These are phyloP conservation scores for Hypoxylon sp. DNA, from an alignment of 2,329 filamentous ascomycete species.

Conservation along the genomic window DNA sequence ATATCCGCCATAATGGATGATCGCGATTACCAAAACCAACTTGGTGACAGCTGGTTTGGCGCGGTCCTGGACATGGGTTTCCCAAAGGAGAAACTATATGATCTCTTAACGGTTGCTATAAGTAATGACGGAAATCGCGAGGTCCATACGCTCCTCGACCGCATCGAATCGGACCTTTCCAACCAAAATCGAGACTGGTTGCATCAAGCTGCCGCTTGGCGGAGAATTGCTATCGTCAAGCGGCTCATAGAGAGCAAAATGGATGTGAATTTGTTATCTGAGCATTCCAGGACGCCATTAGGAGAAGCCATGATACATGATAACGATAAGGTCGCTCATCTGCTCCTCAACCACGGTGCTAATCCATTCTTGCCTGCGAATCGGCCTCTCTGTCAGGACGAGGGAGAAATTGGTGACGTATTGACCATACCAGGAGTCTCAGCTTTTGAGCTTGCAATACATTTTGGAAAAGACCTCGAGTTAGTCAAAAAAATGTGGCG, in stretches of 20 bases:
- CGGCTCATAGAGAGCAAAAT: background rate
- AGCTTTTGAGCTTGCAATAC: constrained; percentile 15
- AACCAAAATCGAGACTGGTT: background rate
- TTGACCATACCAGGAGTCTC: background rate
- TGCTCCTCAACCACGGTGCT: constrained; percentile 5
- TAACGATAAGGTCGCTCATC: too few species aligned
- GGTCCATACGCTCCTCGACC: background rate
- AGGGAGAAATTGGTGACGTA: background rate
- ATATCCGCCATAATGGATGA: background rate
- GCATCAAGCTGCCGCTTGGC: background rate
- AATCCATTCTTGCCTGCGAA: constrained; percentile 2
- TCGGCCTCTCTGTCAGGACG: background rate
- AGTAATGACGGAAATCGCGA: too few species aligned
- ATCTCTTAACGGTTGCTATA: background rate
- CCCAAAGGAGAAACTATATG: background rate
- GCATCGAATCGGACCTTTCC: background rate
- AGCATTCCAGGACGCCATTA: background rate
- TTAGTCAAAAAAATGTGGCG: constrained; percentile 15
- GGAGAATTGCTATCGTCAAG: background rate
- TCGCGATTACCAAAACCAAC: background rate
- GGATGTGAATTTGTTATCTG: background rate
- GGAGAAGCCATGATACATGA: background rate
- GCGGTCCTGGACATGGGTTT: constrained; percentile 2
- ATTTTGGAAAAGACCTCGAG: background rate
- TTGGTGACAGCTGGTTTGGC: background rate